Conservation (phyloP, 2,329 filamentous ascomycete species). For the Monilinia fructigena region DNA sequence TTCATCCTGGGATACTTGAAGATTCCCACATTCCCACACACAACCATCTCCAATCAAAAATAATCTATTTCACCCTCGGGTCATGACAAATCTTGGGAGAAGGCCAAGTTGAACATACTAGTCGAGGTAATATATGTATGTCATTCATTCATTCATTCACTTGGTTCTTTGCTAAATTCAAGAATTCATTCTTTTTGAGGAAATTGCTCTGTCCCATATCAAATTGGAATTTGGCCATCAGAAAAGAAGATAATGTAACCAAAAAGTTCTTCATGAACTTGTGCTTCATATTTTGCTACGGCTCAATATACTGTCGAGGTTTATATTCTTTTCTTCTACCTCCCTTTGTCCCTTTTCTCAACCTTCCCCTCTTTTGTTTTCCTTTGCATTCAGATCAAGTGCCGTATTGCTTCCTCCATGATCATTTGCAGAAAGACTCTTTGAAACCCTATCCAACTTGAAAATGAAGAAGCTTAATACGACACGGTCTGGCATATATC, state of each 20-base stretch:
- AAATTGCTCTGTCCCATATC: too few relatives aligned
- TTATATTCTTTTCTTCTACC: background rate
- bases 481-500: conserved; percentile 19
- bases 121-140: too few relatives aligned
- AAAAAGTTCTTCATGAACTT: background rate
- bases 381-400: conserved; percentile 8
- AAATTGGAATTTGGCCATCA: background rate
- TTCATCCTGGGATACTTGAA: too few relatives aligned
- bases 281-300: background rate
- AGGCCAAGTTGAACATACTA: too few relatives aligned
- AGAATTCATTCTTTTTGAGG: too few relatives aligned
- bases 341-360: background rate
- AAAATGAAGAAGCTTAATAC: background rate
- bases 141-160: too few relatives aligned
- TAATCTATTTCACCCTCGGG: too few relatives aligned
- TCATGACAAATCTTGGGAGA: too few relatives aligned
- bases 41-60: too few relatives aligned
- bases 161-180: too few relatives aligned
- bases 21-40: background rate
- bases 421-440: background rate
- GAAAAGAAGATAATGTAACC: background rate
- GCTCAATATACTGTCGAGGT: background rate
- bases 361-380: background rate
- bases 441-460: too few relatives aligned
- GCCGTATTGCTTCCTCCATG: background rate